A percentile compares a stretch with the other conserved stretches of the same genome.
phyloP scores from a whole-genome alignment of 2,329 filamentous ascomycete genomes.

The Beauveria rudraprayagi region DNA sequence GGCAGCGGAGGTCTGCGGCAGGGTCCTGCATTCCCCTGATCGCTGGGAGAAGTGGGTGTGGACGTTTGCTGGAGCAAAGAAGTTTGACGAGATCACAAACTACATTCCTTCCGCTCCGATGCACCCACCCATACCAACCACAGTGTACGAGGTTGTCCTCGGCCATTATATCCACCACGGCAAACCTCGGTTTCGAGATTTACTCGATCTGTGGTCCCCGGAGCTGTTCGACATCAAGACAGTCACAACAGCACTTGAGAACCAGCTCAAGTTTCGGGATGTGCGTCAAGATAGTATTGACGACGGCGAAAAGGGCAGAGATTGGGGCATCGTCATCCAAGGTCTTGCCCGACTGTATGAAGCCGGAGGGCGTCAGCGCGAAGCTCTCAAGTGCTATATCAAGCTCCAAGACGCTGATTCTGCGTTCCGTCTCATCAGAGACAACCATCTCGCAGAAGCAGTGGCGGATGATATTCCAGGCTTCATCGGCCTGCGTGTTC shows the following conservation, averaged over 20 bases:
- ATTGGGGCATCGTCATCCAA: constrained; percentile 87
- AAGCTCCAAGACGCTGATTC: constrained; percentile 85
- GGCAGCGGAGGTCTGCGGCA: constrained; percentile 74
- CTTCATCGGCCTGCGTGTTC: constrained; percentile 80
- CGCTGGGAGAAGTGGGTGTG: constrained; percentile 96
- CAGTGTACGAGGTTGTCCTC: constrained; percentile 82
- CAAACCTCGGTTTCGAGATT: constrained; percentile 63
- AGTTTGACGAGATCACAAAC: constrained; percentile 82
- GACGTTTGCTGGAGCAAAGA: constrained; percentile 78
- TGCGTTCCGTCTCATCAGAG: constrained; percentile 75
- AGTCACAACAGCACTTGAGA: constrained; percentile 71
- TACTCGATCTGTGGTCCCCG: constrained; percentile 76
- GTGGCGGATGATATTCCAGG: constrained; percentile 84
- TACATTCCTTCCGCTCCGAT: constrained; percentile 73
- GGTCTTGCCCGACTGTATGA: constrained; percentile 78
- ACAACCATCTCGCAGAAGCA: constrained; percentile 83
- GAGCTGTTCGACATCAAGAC: constrained; percentile 75
- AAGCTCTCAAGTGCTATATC: constrained; percentile 85
- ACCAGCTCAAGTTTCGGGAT: constrained; percentile 69
- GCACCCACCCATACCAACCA: constrained; percentile 67
- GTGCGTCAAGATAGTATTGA: constrained; percentile 70
- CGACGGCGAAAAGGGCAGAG: constrained; percentile 61
- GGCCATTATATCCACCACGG: constrained; percentile 80
- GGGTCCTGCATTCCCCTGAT: constrained; percentile 69
- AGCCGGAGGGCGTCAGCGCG: constrained; percentile 68